Percentiles rank a stretch among this genome's conserved stretches.
These are phyloP conservation scores for Komagataella kurtzmanii DNA, from an alignment of 805 yeast species.

Conservation along the genomic window DNA sequence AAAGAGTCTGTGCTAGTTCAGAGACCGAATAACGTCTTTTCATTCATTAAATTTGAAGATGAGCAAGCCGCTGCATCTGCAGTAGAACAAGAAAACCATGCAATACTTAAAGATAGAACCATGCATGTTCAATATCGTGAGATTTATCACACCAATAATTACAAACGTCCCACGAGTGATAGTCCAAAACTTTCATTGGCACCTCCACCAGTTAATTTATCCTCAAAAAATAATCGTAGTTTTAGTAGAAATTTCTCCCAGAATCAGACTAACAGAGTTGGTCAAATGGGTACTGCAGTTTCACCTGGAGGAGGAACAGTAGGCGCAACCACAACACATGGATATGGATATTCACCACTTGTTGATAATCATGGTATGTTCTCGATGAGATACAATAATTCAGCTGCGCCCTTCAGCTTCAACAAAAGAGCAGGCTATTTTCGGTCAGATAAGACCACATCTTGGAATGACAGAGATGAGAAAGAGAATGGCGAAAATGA, in stretches of 20 bases:
- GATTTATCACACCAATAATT: constrained; percentile 22
- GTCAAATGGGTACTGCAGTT: background rate
- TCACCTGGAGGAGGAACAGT: background rate
- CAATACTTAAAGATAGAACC: constrained; percentile 57
- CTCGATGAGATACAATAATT: constrained; percentile 8
- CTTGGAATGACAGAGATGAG: constrained; percentile 3
- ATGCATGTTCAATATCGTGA: constrained; percentile 82
- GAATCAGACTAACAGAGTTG: background rate
- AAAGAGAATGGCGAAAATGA: constrained; percentile 6
- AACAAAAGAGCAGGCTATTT: constrained; percentile 2
- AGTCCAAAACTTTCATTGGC: constrained; percentile 32
- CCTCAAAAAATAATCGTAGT: constrained; percentile 18
- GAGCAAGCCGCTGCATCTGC: constrained; percentile 78
- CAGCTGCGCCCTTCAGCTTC: constrained; percentile 2
- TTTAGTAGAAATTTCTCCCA: background rate
- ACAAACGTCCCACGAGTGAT: constrained; percentile 13
- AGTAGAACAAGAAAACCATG: constrained; percentile 74
- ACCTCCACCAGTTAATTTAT: constrained; percentile 70
- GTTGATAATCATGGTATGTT: constrained; percentile 5
- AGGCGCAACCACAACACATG: constrained; percentile 3
- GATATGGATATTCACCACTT: constrained; percentile 8
- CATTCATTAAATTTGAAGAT: constrained; percentile 52
- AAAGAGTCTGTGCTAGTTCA: constrained; percentile 39
- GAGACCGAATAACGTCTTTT: constrained; percentile 44
- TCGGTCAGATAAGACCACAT: constrained; percentile 2